Base-by-base conservation (phyloP, 1,284 basidiomycete species). In the Melanopsichium pennsylvanicum region DNA sequence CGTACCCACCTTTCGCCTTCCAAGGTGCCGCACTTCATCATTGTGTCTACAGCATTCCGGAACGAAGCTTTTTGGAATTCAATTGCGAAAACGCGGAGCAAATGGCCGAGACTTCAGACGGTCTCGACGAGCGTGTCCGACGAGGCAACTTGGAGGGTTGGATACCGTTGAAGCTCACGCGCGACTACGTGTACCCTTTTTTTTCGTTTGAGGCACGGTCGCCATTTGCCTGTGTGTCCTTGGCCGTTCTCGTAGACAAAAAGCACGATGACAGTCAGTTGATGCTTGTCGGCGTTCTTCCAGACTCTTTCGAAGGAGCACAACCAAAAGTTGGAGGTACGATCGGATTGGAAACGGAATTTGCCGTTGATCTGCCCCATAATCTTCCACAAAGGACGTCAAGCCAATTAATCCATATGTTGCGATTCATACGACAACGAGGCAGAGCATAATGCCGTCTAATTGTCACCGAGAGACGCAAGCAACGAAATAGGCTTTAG, bases 91-190 rank as follows among this genome's bases (percentile, higher is more conserved):
- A 4, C 1, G 46, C 46, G 23, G 46, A 48, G 21, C 26, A n/a
- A 32, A 19, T 37, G 2, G 35, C 27, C 6, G 22, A 23, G 11
- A 11, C 12, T 23, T n/a, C 22, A n/a, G 36, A 48, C 19, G 37
- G 26, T 32, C 21, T 22, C 21, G 46, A 39, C 19, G 26, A 39
- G 19, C 21, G 22, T 11, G 25, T 8, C 23, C 40, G 40, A 29
- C 12, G 23, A 12, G 47, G 47, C 37, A 16, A 49, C 29, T 49
- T 49, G 16, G 37, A 19, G 3, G 39, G 39, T 26, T 50, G 48
- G 48, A 42, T 40, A 8, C 48, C 48, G 10, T 42, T 29, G 31
- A 18, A 50, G 40, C 39, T 50, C 10, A 34, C 39, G 2, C 39
- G 48, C 2, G 38, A 41, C 33, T 36, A 50, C n/a, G 48, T 50